Percentiles rank a stretch among this genome's conserved stretches.
These are phyloP conservation scores for Teratosphaeria epicoccoides DNA, from an alignment of 2,329 filamentous ascomycete species.

Conservation along the genomic window DNA sequence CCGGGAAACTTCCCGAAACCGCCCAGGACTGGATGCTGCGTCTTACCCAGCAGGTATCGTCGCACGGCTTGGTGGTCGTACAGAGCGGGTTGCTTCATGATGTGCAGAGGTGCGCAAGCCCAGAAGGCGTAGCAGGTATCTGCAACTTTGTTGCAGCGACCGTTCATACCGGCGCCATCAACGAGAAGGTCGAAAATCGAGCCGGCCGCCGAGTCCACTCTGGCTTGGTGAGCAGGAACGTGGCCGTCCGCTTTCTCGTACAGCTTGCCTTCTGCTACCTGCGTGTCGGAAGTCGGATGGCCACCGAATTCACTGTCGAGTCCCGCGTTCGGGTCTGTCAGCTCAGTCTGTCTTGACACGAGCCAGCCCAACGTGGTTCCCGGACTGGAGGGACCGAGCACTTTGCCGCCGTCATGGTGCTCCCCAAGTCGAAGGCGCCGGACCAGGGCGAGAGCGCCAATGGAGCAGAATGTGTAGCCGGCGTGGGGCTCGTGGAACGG, in stretches of 20 bases:
- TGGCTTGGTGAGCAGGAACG: background rate
- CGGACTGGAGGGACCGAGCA: slow-evolving; percentile 18
- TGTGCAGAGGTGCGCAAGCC: slow-evolving; percentile 54
- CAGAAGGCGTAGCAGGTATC: slow-evolving; percentile 97
- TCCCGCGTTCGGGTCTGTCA: slow-evolving; percentile 30
- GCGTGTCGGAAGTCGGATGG: slow-evolving; percentile 7
- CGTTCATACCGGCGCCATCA: slow-evolving; percentile 62
- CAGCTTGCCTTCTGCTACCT: background rate
- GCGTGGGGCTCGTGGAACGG: slow-evolving; percentile 76
- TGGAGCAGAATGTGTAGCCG: slow-evolving; percentile 82
- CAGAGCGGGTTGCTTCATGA: slow-evolving; percentile 12
- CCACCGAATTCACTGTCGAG: slow-evolving; percentile 23
- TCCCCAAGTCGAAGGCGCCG: slow-evolving; percentile 41
- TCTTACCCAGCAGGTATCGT: slow-evolving; percentile 73
- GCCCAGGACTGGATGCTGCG: slow-evolving; percentile 64
- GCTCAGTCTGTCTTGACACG: slow-evolving; percentile 34
- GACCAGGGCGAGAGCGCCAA: slow-evolving; percentile 68
- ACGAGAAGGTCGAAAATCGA: slow-evolving; percentile 9
- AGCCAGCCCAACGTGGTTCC: slow-evolving; percentile 36
- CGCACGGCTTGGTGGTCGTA: slow-evolving; percentile 27
- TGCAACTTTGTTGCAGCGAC: slow-evolving; percentile 77
- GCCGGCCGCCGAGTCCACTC: slow-evolving; percentile 17
- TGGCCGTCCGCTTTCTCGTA: background rate
- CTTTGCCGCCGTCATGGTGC: background rate
- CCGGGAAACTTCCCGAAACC: slow-evolving; percentile 38